phyloP scores from a whole-genome alignment of 2,329 filamentous ascomycete species.

The Penicillium sp. region DNA sequence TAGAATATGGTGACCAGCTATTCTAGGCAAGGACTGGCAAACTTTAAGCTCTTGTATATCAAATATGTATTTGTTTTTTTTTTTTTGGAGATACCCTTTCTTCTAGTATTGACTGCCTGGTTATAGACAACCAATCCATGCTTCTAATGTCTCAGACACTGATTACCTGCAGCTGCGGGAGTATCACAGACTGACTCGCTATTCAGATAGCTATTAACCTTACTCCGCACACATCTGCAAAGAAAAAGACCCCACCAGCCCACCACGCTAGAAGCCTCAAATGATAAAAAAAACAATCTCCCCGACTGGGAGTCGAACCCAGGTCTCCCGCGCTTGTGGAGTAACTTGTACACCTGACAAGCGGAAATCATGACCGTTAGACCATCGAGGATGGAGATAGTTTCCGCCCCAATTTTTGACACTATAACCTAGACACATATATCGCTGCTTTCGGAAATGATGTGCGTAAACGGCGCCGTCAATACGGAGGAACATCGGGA shows the following conservation, averaged over 20 bases:
- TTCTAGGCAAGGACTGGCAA: too few relatives aligned
- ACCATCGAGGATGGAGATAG: conserved; percentile 20
- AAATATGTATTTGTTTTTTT: neutral
- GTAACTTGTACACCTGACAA: conserved; percentile 15
- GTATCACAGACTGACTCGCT: too few relatives aligned
- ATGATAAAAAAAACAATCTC: conserved; percentile 1
- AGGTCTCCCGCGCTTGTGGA: conserved; percentile 14
- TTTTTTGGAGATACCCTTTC: neutral
- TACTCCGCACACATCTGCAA: too few relatives aligned
- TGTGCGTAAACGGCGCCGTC: too few relatives aligned
- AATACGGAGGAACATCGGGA: too few relatives aligned
- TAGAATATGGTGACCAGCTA: too few relatives aligned
- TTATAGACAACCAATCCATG: too few relatives aligned
- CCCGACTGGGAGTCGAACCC: conserved; percentile 15
- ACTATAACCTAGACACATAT: neutral
- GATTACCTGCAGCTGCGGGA: too few relatives aligned
- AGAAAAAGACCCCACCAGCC: too few relatives aligned
- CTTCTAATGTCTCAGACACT: neutral
- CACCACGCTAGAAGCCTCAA: neutral
- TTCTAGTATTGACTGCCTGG: too few relatives aligned
- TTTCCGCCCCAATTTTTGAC: neutral
- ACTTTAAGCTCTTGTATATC: too few relatives aligned
- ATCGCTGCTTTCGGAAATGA: neutral
- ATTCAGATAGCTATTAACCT: too few relatives aligned
- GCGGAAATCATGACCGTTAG: conserved; percentile 27